Evolutionary conservation across 2,329 filamentous ascomycete genomes (phyloP).

Genomic region (Alternaria infectoria): DNA sequence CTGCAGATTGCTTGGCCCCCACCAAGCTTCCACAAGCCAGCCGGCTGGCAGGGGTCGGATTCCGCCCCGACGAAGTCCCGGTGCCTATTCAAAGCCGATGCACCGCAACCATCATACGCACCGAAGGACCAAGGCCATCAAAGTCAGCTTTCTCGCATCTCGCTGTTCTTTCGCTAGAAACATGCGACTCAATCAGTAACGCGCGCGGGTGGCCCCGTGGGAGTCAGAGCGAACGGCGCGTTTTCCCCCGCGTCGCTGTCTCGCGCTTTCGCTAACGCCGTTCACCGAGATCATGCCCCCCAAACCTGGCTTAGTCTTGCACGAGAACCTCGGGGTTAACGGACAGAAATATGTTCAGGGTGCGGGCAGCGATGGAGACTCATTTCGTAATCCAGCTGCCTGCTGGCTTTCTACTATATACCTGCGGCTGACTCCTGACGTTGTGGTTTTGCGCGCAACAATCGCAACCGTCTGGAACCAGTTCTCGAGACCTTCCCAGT

Average conservation of each 20-base stretch:
- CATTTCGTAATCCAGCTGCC: background rate
- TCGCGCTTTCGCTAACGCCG: slow-evolving; percentile 23
- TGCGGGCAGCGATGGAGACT: background rate
- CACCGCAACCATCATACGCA: background rate
- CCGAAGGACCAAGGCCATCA: background rate
- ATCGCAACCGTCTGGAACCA: background rate
- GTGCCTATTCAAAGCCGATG: background rate
- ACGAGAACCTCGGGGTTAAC: slow-evolving; percentile 13
- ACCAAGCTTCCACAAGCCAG: background rate
- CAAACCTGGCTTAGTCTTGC: background rate
- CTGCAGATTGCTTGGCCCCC: background rate
- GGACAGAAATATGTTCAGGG: background rate
- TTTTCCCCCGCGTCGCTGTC: background rate
- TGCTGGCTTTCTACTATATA: background rate
- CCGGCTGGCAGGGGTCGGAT: background rate
- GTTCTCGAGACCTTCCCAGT: background rate
- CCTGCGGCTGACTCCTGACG: background rate
- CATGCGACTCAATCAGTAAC: background rate
- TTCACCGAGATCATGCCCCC: slow-evolving; percentile 15
- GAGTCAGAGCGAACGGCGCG: background rate
- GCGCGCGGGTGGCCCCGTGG: background rate
- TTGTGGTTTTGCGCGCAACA: background rate
- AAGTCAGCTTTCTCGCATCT: background rate
- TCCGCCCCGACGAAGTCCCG: background rate
- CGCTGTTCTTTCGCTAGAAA: background rate